Evolutionary conservation across 2,329 filamentous ascomycete species (phyloP).

Genomic region (Pyricularia pennisetigena): DNA sequence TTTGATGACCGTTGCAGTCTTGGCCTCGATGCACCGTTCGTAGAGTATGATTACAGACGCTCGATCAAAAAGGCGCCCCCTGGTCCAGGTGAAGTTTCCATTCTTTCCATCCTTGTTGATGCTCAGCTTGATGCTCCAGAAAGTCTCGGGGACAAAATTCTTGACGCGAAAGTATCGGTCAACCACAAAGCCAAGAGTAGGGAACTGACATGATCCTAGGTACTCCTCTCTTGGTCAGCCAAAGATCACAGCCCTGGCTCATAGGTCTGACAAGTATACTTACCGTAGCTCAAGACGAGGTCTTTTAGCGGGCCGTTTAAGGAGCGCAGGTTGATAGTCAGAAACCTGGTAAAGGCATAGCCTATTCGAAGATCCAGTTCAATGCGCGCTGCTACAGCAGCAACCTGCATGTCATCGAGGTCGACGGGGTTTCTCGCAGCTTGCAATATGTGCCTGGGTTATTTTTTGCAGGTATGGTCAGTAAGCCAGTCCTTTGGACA

Average conservation of each 20-base stretch:
- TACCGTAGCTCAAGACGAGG: constrained; percentile 72
- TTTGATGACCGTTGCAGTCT: constrained; percentile 69
- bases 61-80: constrained; percentile 79
- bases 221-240: background rate
- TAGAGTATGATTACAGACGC: constrained; percentile 72
- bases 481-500: too few relatives aligned
- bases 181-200: constrained; percentile 92
- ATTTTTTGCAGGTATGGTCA: background rate
- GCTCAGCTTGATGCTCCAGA: constrained; percentile 85
- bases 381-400: constrained; percentile 80
- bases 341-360: constrained; percentile 81
- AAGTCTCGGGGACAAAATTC: constrained; percentile 85
- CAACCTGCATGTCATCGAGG: constrained; percentile 76
- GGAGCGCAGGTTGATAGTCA: constrained; percentile 67
- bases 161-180: constrained; percentile 90
- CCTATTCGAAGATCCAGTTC: constrained; percentile 91
- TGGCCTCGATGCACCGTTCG: constrained; percentile 72
- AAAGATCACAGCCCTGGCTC: background rate
- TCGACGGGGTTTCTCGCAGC: constrained; percentile 69
- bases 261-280: constrained; percentile 9
- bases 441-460: constrained; percentile 65
- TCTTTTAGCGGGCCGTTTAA: constrained; percentile 59
- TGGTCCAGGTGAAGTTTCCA: constrained; percentile 76
- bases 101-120: constrained; percentile 69
- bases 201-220: constrained; percentile 84